A percentile compares a stretch with the other conserved stretches of the same genome.
These are phyloP conservation scores for Teunomyces funiuensis DNA, from an alignment of 805 yeast species.

Conservation along the genomic window DNA sequence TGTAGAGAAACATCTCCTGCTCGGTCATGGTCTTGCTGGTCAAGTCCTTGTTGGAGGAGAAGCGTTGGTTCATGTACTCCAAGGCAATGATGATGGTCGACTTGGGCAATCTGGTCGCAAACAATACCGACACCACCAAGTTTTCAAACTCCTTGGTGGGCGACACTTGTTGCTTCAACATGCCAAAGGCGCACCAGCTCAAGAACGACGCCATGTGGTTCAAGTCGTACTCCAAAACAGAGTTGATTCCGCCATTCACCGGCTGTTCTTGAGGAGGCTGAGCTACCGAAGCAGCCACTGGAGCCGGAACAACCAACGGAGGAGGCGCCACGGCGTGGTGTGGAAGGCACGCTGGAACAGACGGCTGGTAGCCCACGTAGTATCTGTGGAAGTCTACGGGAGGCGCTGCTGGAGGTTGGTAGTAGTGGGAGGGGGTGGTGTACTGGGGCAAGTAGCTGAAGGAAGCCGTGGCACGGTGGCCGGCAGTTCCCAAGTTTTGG, in stretches of 20 bases:
- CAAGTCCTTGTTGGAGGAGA: slow-evolving; percentile 24
- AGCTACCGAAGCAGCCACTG: background rate
- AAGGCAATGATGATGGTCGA: slow-evolving; percentile 78
- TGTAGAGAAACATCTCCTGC: slow-evolving; percentile 48
- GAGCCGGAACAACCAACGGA: background rate
- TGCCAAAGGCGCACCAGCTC: slow-evolving; percentile 68
- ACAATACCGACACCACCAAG: slow-evolving; percentile 65
- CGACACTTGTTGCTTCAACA: slow-evolving; percentile 51
- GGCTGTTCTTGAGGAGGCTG: slow-evolving; percentile 5
- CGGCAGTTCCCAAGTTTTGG: slow-evolving; percentile 36
- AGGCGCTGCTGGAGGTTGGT: slow-evolving; percentile 7
- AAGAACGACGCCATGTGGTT: slow-evolving; percentile 77
- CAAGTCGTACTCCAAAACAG: slow-evolving; percentile 77
- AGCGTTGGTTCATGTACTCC: slow-evolving; percentile 71
- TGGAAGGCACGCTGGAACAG: background rate
- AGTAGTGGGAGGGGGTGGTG: slow-evolving; percentile 13
- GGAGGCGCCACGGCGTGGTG: background rate
- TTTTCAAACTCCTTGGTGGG: slow-evolving; percentile 55
- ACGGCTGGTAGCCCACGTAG: slow-evolving; percentile 14
- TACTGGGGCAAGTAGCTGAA: slow-evolving; percentile 24
- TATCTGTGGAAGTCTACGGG: slow-evolving; percentile 11
- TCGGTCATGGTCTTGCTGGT: slow-evolving; percentile 20
- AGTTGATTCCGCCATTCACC: slow-evolving; percentile 70
- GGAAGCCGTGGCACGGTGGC: slow-evolving; percentile 36
- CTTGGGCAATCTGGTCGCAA: slow-evolving; percentile 85